Evolutionary conservation across 164 flowering plant species (phyloP), one percentile per base, ranked within the genome.

Genomic region (Stephania japonica): DNA sequence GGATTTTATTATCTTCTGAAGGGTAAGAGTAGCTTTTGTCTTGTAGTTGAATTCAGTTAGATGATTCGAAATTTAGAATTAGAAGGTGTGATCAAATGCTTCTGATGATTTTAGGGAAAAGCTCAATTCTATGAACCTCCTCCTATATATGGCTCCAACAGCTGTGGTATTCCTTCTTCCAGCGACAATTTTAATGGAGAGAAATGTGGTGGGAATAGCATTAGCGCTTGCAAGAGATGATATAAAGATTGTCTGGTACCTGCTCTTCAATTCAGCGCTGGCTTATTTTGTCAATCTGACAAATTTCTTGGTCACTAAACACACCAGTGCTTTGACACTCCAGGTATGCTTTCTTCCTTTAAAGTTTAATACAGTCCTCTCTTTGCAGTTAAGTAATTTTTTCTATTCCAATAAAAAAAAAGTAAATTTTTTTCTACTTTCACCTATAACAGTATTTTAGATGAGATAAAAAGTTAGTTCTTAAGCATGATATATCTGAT

Each of bases 301-400:
- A 72, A 89, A 89, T 67, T 87, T 89, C 82, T 81, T 89, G 88
- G 93, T 89, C 73, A 87, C 93, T 7, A 88, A 88, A 62, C 90
- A 88, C 82, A 89, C 93, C 25, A 89, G 91, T 70, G 93, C 91
- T 44, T 82, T 89, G 81, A 89, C 91, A 66, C 90, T 89, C 71
- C 91, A 87, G 90, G 89, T 89, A 82, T 72, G 74, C 53, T 70
- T 64, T 43, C n/a, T 64, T 65, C 76, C 80, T 73, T 41, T n/a
- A 32, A 32, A 32, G 38, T 32, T 32, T 4, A 21, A 24, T 38
- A 9, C 64, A 66, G 23, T 3, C 42, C 59, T 56, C n/a, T 56
- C n/a, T 19, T 18, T 14, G 63, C 18, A n/a, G 63, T 56, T 56
- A 18, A 56, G n/a, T 4, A 56, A 18, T 18, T 3, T 44, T 65